Conservation (phyloP, 176 grass and related monocot species). For the Triticum urartu region DNA sequence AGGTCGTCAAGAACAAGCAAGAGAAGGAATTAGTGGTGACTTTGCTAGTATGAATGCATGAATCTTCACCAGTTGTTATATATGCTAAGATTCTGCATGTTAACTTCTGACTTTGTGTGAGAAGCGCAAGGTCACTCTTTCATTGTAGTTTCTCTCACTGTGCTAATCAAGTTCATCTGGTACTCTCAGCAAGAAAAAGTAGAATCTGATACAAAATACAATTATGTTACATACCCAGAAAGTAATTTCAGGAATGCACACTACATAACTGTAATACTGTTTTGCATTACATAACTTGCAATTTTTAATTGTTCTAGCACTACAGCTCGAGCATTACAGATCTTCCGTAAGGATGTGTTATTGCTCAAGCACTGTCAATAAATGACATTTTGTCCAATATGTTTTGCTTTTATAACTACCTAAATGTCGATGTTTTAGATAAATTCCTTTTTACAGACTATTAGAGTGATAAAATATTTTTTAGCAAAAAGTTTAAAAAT, state of each 20-base stretch:
- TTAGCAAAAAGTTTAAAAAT: no score
- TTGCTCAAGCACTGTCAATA: no score
- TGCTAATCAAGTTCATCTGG: neutral
- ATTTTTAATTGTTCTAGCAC: no score
- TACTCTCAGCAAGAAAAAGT: neutral
- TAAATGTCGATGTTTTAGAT: no score
- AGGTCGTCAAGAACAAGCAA: constrained; percentile 71
- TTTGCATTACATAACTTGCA: neutral
- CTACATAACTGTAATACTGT: neutral
- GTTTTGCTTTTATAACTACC: no score
- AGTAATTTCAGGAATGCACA: neutral
- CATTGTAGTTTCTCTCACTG: no score
- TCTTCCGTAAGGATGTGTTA: neutral
- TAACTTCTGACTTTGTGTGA: neutral
- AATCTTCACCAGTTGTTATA: neutral
- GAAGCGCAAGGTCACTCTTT: neutral
- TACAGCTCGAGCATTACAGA: neutral
- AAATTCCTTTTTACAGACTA: no score
- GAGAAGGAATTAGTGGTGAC: constrained; percentile 44
- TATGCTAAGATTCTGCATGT: neutral
- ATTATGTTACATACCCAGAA: neutral
- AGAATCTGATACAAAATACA: neutral
- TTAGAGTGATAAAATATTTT: fast-evolving
- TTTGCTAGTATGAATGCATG: neutral
- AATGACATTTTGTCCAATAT: no score